Evolutionary conservation across 1,284 basidiomycete species (phyloP), one percentile per base, ranked within the genome.

Genomic region (Ceratobasidium papillatum): DNA sequence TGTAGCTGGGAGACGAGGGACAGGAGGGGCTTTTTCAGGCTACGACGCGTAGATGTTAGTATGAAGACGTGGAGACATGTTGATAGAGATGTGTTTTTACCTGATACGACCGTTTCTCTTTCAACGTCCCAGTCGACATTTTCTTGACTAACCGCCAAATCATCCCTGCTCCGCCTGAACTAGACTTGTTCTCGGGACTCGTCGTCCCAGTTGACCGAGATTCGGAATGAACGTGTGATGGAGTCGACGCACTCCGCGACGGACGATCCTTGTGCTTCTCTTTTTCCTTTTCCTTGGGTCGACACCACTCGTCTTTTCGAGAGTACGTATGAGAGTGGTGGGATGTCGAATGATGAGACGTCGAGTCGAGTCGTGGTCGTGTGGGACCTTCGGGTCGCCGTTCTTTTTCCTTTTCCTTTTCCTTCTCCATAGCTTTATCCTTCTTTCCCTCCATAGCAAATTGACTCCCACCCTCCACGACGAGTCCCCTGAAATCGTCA

Each of bases 81-180:
- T n/a, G n/a, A 64, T 1, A 51, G 32, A 30, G 3, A 17, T n/a
- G 8, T n/a, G 47, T 12, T 38, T 56, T 11, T 49, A 72, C 69
- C 8, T 59, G 25, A 14, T 22, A 38, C 34, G 32, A 47, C 22
- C 74, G 74, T 30, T 75, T 72, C 32, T 76, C 76, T 59, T 73
- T 75, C 52, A 76, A 66, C 22, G 76, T 76, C 22, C 76, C 74
- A 38, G 76, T 71, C 41, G 74, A 75, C 63, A 76, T 75, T 61
- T 76, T 76, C 58, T 75, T 76, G 30, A 76, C 74, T 36, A 76
- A 43, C 34, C 58, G 59, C 76, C 76, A 76, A 1, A 76, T 32
- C 45, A 43, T 75, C 4, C 47, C 63, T n/a, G n/a, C n/a, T 22
- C 74, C 76, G 22, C 64, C 52, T 17, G 45, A 47, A 22, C 66